Base-by-base conservation (phyloP, 2,329 filamentous ascomycete genomes). In the Fonsecaea pugnacius region DNA sequence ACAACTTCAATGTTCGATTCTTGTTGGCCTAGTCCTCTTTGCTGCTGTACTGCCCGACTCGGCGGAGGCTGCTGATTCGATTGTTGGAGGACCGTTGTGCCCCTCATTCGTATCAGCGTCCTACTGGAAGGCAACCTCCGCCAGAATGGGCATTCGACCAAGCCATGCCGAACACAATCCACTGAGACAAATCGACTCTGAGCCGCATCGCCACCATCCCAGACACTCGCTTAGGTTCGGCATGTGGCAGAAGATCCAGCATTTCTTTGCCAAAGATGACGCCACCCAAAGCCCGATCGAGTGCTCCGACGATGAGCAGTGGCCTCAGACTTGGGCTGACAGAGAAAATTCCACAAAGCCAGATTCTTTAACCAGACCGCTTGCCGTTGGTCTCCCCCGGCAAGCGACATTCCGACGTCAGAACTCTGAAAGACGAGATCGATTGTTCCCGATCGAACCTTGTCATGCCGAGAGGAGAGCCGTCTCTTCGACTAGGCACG, bases 361-460 rank as follows among this genome's bases (percentile, higher is more conserved):
- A n/a, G 66, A 68, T 38, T 58, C 65, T 27, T 58, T 63, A 58
- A 52, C 46, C 48, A 64, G 63, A 30, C 69, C 69, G 38, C 91
- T 92, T n/a, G 87, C 93, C 16, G 89, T 92, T 18, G 89, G 89
- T 16, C 79, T 96, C 40, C 91, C 92, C 43, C 86, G 91, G 55
- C 82, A 88, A 4, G 86, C 89, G 71, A 96, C 91, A 0, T 92
- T 96, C 78, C 90, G 88, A 76, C 86, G 92, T 71, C 91, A 94
- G 75, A 85, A 90, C 74, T 94, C 91, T 32, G 93, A 96, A 77
- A 84, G 86, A 67, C 85, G 92, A 70, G 87, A 90, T 70, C 89
- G 87, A 72, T 82, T 96, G 60, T 82, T 89, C 64, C 87, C 90
- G 51, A 82, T 87, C 48, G 81, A 88, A 54, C 84, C 85, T 5